Base-by-base conservation (phyloP, 2,329 filamentous ascomycete species). In the Plenodomus biglobosus region DNA sequence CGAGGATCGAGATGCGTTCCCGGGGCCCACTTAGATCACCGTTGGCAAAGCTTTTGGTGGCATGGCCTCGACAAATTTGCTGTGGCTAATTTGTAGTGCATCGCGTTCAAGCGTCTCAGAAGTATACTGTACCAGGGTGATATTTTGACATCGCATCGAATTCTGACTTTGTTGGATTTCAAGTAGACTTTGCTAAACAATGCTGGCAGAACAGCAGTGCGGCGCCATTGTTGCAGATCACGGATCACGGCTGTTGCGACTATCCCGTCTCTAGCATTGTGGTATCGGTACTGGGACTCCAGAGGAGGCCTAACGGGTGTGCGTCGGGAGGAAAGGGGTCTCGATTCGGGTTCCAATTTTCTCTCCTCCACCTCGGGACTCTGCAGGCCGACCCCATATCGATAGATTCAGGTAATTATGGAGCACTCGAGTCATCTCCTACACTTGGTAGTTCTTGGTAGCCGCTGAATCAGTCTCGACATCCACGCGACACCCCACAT, bases 401-500 rank as follows among this genome's bases (percentile, higher is more conserved):
- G 41, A 24, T 19, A 37, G 8, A 37, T 15, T 34, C n/a, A n/a
- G n/a, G n/a, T 37, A 20, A 37, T 18, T 20, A 37, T 37, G 18
- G 18, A 20, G 35, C 16, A 22, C 32, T 11, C 34, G 41, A 43
- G 30, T 22, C 30, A 43, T 35, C 32, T 19, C 8, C 19, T 19
- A n/a, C n/a, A n/a, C n/a, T n/a, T n/a, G n/a, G n/a, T n/a, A 35
- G 32, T 8, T 15, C 18, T 24, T 17, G 27, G 13, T 37, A 16
- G 18, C 22, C 32, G 20, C 34, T 37, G 19, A 36, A 19, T 37
- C 41, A 43, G 16, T 19, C 17, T 43, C 17, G 40, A 30, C 19
- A 42, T 24, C 41, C 41, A 43, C 41, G 41, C 41, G 41, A 36
- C 20, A 24, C 30, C 32, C 41, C 41, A 43, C 41, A 35, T 13